Evolutionary conservation across 306 rosid species (phyloP), one percentile per base, ranked within the genome.

Genomic region (Parietaria judaica): DNA sequence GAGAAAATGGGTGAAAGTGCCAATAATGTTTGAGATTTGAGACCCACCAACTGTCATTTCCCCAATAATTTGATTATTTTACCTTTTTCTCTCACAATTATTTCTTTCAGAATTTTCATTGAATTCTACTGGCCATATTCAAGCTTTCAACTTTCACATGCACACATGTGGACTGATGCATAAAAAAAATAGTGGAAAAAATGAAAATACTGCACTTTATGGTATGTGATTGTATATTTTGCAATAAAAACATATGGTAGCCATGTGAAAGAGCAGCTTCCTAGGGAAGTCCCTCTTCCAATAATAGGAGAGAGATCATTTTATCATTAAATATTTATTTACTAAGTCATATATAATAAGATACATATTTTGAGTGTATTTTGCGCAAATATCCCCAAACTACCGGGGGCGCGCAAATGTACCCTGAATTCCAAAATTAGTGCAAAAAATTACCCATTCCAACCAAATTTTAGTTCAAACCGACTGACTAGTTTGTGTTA

Each of bases 261-360:
- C 72, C 96, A 86, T 78, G 95, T 83, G 95, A 83, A 79, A 70
- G 66, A 56, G 84, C 91, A 80, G 85, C 91, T 81, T 81, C 91
- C 80, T 67, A 47, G 65, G 71, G 79, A 81, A 78, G 76, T 61
- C 51, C 76, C 66, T 72, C 31, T 56, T 65, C 70, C 61, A 60
- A 78, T 85, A 58, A 75, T 79, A 77, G 70, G 82, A 75, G 64
- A 68, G 70, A 74, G 72, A 77, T 8, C 5, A 65, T 52, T 59
- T 50, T 48, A 1, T 6, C 36, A 7, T 49, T 14, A 36, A 23
- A 23, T 23, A 23, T 23, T 23, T 23, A n/a, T n/a, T n/a, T n/a
- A n/a, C n/a, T n/a, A n/a, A 23, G 31, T 23, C 31, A 23, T 23
- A 23, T 23, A 23, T 23, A 23, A 23, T 23, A 23, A 23, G 1